These are phyloP conservation scores for Lolium perenne DNA, from an alignment of 176 grass and related monocot genomes.

Conservation along the genomic window DNA sequence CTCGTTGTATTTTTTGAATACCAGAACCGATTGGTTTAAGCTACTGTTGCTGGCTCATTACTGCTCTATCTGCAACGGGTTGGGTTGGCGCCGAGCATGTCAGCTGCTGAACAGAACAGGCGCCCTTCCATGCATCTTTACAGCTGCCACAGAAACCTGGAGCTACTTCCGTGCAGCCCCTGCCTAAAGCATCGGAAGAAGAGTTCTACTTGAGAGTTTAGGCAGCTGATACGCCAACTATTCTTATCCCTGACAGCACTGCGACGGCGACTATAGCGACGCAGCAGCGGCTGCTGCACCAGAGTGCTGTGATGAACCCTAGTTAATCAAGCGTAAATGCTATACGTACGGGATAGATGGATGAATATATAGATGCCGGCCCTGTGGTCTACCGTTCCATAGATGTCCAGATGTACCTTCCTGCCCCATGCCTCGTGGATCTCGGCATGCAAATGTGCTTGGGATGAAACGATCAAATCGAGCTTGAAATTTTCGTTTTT, in stretches of 20 bases:
- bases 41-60: neutral
- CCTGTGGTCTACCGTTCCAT: conserved; percentile 6
- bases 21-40: neutral
- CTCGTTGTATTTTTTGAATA: too few species aligned
- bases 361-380: neutral
- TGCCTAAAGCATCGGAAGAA: conserved; percentile 35
- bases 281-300: neutral
- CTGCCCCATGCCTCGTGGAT: conserved; percentile 28
- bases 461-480: neutral
- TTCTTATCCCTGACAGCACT: conserved; percentile 40
- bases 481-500: neutral
- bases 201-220: conserved; percentile 30
- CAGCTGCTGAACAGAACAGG: neutral
- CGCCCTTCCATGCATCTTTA: neutral
- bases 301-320: conserved; percentile 34
- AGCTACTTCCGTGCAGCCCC: conserved; percentile 23
- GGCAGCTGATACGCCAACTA: conserved; percentile 16
- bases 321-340: conserved; percentile 39
- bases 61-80: neutral
- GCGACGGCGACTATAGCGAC: conserved; percentile 5
- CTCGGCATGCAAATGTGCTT: conserved; percentile 29
- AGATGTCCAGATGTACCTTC: conserved; percentile 47
- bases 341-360: conserved; percentile 3
- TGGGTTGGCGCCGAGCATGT: neutral
- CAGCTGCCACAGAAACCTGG: conserved; percentile 25